These are phyloP conservation scores for Lodderomyces margitis DNA, from an alignment of 1,139 yeast species.

Conservation along the genomic window DNA sequence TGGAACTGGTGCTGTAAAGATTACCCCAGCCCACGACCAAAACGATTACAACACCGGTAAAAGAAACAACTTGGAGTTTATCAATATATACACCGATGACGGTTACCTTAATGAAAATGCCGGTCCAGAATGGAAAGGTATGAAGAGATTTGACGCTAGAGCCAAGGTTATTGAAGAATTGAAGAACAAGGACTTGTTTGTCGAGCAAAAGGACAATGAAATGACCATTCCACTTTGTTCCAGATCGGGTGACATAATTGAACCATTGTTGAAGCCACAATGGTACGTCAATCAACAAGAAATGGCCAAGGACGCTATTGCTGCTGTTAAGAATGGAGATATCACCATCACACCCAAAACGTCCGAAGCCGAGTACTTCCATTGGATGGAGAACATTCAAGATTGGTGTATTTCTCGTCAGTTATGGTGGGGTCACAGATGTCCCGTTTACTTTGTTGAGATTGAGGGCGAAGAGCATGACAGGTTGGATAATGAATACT, in stretches of 20 bases:
- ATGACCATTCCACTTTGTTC: slow-evolving; percentile 94
- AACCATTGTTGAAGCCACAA: slow-evolving; percentile 95
- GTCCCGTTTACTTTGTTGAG: slow-evolving; percentile 89
- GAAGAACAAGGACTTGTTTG: slow-evolving; percentile 68
- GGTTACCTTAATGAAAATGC: slow-evolving; percentile 89
- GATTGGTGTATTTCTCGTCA: slow-evolving; percentile 99
- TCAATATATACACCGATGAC: slow-evolving; percentile 88
- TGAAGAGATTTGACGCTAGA: slow-evolving; percentile 95
- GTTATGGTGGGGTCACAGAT: slow-evolving; percentile 99
- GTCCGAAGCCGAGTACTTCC: slow-evolving; percentile 90
- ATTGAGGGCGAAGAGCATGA: slow-evolving; percentile 71
- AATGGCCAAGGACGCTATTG: slow-evolving; percentile 86
- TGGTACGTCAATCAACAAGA: slow-evolving; percentile 97
- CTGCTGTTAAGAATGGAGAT: slow-evolving; percentile 80
- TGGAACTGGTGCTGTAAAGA: slow-evolving; percentile 99
- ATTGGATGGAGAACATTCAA: slow-evolving; percentile 94
- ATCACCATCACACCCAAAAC: slow-evolving; percentile 82
- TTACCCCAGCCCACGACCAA: slow-evolving; percentile 97
- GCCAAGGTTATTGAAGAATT: slow-evolving; percentile 76
- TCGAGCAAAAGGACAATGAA: slow-evolving; percentile 89
- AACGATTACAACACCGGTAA: slow-evolving; percentile 97
- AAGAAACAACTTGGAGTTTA: slow-evolving; percentile 83
- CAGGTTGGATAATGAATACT: slow-evolving; percentile 63
- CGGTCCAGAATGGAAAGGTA: slow-evolving; percentile 84
- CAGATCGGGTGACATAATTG: slow-evolving; percentile 95